Evolutionary conservation across 1,139 yeast species (phyloP).

Genomic region (Suhomyces terraborum): DNA sequence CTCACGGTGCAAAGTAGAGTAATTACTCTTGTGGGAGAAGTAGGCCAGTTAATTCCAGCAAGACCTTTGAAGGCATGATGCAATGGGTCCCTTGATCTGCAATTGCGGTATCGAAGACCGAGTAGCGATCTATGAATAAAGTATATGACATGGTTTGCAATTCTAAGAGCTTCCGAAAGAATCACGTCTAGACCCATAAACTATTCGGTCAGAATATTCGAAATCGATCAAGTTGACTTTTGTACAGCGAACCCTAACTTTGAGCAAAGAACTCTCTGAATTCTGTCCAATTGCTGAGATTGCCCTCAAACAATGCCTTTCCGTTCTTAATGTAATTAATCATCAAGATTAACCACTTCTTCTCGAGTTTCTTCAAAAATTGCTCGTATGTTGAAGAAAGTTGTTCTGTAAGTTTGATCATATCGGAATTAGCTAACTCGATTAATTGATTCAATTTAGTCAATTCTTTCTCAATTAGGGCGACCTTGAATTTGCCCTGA

Average conservation of each 20-base stretch:
- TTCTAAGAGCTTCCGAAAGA: too few relatives aligned
- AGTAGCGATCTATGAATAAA: too few relatives aligned
- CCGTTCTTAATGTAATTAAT: constrained; percentile 41
- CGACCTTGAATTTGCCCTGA: constrained; percentile 32
- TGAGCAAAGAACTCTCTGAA: constrained; percentile 25
- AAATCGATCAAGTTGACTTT: neutral
- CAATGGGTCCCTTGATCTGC: too few relatives aligned
- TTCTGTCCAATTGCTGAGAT: constrained; percentile 41
- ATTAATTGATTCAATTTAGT: constrained; percentile 46
- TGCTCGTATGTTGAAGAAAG: constrained; percentile 34
- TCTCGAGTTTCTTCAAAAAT: constrained; percentile 38
- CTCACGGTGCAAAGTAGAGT: too few relatives aligned
- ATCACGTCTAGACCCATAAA: too few relatives aligned
- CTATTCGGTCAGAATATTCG: too few relatives aligned
- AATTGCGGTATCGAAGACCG: too few relatives aligned
- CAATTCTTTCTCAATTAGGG: constrained; percentile 44
- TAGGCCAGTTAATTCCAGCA: too few relatives aligned
- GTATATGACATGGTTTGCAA: too few relatives aligned
- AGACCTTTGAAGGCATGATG: too few relatives aligned
- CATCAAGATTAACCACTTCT: constrained; percentile 45
- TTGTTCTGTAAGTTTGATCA: constrained; percentile 37
- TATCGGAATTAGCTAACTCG: constrained; percentile 39
- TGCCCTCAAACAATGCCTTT: constrained; percentile 41
- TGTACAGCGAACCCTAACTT: neutral
- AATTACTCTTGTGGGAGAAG: too few relatives aligned